Percentiles rank a stretch among this genome's conserved stretches.
phyloP scores from a whole-genome alignment of 2,329 filamentous ascomycete species.

The Trichoderma oligosporum region DNA sequence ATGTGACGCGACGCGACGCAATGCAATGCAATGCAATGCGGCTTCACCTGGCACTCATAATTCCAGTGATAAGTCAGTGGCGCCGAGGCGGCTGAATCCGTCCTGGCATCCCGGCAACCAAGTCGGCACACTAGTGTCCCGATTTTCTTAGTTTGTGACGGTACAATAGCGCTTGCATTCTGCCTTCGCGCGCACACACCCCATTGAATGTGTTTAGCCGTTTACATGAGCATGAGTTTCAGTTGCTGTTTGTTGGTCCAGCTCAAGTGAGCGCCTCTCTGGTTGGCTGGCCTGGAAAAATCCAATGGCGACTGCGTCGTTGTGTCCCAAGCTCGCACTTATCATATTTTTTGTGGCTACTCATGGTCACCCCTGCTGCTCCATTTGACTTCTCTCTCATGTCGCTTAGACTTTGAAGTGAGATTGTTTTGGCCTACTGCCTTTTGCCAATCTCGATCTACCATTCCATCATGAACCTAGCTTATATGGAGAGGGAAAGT shows the following conservation, averaged over 20 bases:
- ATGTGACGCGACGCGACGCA: neutral
- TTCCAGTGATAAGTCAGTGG: constrained; percentile 16
- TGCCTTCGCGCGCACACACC: neutral
- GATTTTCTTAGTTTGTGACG: neutral
- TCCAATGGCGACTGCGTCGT: constrained; percentile 1
- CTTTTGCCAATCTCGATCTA: neutral
- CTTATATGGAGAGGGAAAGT: neutral
- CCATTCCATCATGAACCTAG: neutral
- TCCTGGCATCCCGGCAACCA: constrained; percentile 14
- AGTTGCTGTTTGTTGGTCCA: neutral
- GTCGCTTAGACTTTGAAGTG: no score
- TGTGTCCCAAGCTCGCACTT: neutral
- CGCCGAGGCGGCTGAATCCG: constrained; percentile 16
- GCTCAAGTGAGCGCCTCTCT: constrained; percentile 1
- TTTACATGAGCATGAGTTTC: constrained; percentile 1
- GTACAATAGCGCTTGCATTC: constrained; percentile 7
- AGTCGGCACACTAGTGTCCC: constrained; percentile 7
- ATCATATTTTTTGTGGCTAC: neutral
- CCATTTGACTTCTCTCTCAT: no score
- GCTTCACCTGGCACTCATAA: neutral
- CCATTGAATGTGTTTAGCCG: constrained; percentile 17
- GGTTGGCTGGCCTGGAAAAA: neutral
- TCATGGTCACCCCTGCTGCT: no score
- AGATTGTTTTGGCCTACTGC: neutral
- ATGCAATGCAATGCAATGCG: constrained; percentile 16